Conservation (phyloP, 805 yeast species). For the Myxozyma melibiosi region DNA sequence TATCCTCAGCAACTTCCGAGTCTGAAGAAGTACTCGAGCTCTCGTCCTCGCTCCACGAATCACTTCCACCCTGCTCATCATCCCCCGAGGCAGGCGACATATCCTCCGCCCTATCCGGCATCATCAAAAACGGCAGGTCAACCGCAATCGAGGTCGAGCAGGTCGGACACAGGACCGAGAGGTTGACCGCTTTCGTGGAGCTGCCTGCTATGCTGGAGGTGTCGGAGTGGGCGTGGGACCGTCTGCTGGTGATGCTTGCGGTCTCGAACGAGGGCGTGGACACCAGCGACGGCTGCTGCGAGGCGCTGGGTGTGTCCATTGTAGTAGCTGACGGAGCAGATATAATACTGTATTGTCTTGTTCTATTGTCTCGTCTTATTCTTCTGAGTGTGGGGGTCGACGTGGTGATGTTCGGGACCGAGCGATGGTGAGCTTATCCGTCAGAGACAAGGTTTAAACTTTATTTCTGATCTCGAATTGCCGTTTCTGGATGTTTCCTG, state of each 20-base stretch:
- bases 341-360: no score
- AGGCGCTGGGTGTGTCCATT: no score
- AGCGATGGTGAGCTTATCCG: no score
- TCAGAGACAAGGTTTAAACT: no score
- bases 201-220: not conserved
- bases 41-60: not conserved
- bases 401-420: no score
- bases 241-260: not conserved
- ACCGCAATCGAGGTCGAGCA: constrained; percentile 27
- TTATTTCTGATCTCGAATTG: no score
- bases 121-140: constrained; percentile 26
- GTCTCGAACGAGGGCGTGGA: not conserved
- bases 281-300: no score
- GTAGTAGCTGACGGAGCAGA: no score
- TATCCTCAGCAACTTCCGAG: not conserved
- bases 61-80: constrained; percentile 1
- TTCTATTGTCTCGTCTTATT: no score
- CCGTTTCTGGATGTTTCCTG: no score
- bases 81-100: not conserved
- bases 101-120: constrained; percentile 11
- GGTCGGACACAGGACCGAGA: constrained; percentile 26
- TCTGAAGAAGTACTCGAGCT: not conserved
- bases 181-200: constrained; percentile 7
- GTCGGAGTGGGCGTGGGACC: not conserved
- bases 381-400: no score